phyloP scores from a whole-genome alignment of 768 basidiomycete genomes.

The Rubroboletus pulcherrimus region DNA sequence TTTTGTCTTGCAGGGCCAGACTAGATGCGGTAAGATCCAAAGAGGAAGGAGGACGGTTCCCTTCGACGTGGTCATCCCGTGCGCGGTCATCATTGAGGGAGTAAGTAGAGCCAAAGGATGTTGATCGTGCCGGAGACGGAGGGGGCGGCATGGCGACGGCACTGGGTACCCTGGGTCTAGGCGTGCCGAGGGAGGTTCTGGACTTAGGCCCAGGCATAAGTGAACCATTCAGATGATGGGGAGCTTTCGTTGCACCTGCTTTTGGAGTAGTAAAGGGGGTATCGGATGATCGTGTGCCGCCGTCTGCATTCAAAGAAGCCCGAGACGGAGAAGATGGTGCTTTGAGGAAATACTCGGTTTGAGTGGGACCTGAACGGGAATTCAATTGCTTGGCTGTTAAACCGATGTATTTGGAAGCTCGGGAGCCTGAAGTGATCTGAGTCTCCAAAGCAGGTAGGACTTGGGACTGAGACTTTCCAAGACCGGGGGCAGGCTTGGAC shows the following conservation, averaged over 20 bases:
- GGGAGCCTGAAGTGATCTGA: conserved; percentile 73
- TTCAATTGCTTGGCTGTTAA: conserved; percentile 82
- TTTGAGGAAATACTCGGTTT: conserved; percentile 20
- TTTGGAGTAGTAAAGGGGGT: conserved; percentile 74
- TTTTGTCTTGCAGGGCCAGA: conserved; percentile 47
- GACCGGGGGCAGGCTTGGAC: conserved; percentile 29
- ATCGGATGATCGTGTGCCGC: conserved; percentile 32
- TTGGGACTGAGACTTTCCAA: conserved; percentile 32
- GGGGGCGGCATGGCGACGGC: conserved; percentile 81
- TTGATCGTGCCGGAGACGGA: conserved; percentile 48
- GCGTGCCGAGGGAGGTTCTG: conserved; percentile 42
- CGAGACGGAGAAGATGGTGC: conserved; percentile 36
- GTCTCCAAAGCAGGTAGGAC: conserved; percentile 26
- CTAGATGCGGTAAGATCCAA: conserved; percentile 38
- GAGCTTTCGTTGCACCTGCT: conserved; percentile 36
- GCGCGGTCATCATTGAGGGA: conserved; percentile 35
- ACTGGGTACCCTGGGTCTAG: conserved; percentile 66
- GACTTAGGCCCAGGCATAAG: conserved; percentile 26
- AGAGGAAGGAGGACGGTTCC: conserved; percentile 21
- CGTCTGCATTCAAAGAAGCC: conserved; percentile 36
- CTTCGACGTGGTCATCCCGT: conserved; percentile 10
- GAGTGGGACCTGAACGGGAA: conserved; percentile 33
- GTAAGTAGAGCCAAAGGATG: conserved; percentile 34
- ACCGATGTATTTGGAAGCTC: conserved; percentile 79
- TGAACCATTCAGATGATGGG: conserved; percentile 9